phyloP scores from a whole-genome alignment of 2,329 filamentous ascomycete species.

The Hypoxylon sp. region DNA sequence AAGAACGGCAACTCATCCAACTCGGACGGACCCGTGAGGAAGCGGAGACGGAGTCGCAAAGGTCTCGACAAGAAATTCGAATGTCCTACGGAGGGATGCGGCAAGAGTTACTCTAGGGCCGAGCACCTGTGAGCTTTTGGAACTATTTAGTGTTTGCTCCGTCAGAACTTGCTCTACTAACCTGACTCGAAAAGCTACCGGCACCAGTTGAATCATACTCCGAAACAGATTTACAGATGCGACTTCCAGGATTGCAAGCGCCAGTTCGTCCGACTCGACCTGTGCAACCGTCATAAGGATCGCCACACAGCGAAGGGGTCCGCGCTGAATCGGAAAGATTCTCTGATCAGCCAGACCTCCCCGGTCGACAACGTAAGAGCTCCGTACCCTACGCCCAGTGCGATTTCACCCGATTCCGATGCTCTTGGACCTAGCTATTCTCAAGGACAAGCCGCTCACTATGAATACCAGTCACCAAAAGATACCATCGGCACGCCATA shows the following conservation, averaged over 20 bases:
- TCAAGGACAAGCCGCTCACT: constrained; percentile 55
- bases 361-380: constrained; percentile 57
- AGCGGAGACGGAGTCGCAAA: constrained; percentile 79
- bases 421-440: constrained; percentile 57
- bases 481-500: constrained; percentile 60
- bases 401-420: constrained; percentile 62
- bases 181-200: constrained; percentile 68
- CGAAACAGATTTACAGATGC: constrained; percentile 94
- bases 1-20: constrained; percentile 63
- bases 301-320: constrained; percentile 84
- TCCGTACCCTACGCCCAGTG: constrained; percentile 56
- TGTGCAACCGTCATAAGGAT: constrained; percentile 87
- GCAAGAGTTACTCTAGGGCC: constrained; percentile 95
- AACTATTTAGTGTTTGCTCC: neutral
- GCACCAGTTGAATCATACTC: constrained; percentile 94
- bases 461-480: constrained; percentile 61
- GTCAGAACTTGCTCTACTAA: constrained; percentile 25
- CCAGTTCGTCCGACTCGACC: constrained; percentile 91
- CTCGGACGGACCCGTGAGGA: constrained; percentile 65
- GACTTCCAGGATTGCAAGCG: constrained; percentile 91
- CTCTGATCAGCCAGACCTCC: constrained; percentile 66
- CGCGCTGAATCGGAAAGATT: constrained; percentile 79
- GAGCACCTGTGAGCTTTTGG: constrained; percentile 80
- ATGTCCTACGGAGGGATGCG: constrained; percentile 87
- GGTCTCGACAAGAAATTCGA: constrained; percentile 84